Evolutionary conservation across 257 asterid species (phyloP), one percentile per base, ranked within the genome.

Genomic region (Jacaranda copaia): DNA sequence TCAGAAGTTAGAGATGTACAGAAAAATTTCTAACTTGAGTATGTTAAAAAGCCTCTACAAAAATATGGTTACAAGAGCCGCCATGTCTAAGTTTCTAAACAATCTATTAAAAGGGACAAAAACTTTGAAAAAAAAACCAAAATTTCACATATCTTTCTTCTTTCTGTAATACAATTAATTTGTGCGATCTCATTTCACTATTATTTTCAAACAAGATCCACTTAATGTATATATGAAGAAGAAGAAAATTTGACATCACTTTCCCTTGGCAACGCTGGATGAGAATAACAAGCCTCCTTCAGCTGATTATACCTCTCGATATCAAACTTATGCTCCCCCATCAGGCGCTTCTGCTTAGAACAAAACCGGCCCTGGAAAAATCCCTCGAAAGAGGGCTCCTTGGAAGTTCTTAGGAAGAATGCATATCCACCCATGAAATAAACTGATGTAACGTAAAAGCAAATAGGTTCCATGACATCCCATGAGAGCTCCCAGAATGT

Each of bases 391-490:
- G 97, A 85, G 0, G 98, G 98, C 76, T 92, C 98, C 32, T 75
- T 89, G 1, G 92, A 81, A 0, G 98, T 94, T 56, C 90, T 78
- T 1, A 94, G 81, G 86, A 92, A 94, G 85, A 89, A 94, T 1
- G 88, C 87, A 11, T 92, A 92, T n/a, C 90, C 92, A 53, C 88
- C 94, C 96, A 91, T 92, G 87, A 88, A 92, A 53, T 94, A 89
- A 3, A 83, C 13, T 2, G 98, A 89, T 2, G 98, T 87, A 1
- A 91, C 92, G 3, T 85, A 92, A 87, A 94, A 94, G 85, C 98
- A 94, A 46, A 94, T 89, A 0, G 98, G 98, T 72, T 94, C 98
- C 98, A 94, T 94, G 1, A 94, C 98, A 72, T 94, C 98, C 98
- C 98, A 94, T 0, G 98, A 39, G 1, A 94, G 89, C 61, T 94